Base-by-base conservation (phyloP, 352 stramenopile genomes). In the Globisporangium nodosum region DNA sequence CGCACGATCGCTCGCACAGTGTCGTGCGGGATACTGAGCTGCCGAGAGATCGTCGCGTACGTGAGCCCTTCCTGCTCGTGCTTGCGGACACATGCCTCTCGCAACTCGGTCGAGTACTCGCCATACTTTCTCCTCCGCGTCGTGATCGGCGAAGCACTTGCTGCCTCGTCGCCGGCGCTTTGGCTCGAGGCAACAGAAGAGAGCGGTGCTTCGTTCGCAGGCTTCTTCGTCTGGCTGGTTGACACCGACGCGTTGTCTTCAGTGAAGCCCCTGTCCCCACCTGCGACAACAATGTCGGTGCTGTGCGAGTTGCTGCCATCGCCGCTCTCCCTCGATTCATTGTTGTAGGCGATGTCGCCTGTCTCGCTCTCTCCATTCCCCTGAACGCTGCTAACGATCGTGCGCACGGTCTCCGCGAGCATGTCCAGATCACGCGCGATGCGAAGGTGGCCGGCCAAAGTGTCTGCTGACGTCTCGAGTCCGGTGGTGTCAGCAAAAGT, bases 1-100 rank as follows among this genome's bases (percentile, higher is more conserved):
- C 75, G 71, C n/a, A 88, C 68, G 27, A 88, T 88, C 18, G 75
- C 75, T 20, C 76, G 77, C 31, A 90, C 79, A 1, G 75, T 76
- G 35, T 85, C 71, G 27, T 76, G 75, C 20, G 79, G 76, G 27
- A 90, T 85, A 11, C 64, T 58, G 18, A 90, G 58, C 46, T 87
- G 73, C 30, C 64, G 72, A 1, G 77, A 68, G 48, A 90, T 90
- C 1, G 59, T 57, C 45, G 71, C 63, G 60, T 90, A 88, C 35
- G 75, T 82, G 12, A 69, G 66, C n/a, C 77, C 77, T 0, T 84
- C 75, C 2, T 56, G 50, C 60, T 85, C 63, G 52, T 89, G 79
- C 49, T 78, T 83, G 2, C 56, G 58, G 13, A 87, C 75, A 20
- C 76, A 87, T 30, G 71, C 31, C n/a, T 78, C 65, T 3, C 79